Base-by-base conservation (phyloP, 345 rosid genomes). In the Atalantia buxifolia region DNA sequence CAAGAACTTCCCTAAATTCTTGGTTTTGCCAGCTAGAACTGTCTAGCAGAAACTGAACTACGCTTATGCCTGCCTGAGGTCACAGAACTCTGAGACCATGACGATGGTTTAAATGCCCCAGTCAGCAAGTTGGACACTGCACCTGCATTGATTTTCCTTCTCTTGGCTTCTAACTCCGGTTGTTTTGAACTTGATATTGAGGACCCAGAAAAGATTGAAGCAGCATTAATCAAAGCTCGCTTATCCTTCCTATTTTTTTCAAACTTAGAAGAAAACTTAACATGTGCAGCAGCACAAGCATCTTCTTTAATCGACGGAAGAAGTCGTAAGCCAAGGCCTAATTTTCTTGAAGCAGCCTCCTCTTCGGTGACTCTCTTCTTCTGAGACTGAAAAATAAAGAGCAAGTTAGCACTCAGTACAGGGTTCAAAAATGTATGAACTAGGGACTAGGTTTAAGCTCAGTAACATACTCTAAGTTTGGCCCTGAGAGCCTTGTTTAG, bases 311-410 rank as follows among this genome's bases (percentile, higher is more conserved):
- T 86, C 31, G 82, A 33, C 2, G 95, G 98, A 77, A 97, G 95
- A 18, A 97, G 84, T 75, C 98, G 87, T 79, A 94, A 85, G 75
- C 91, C 91, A 30, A 93, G 88, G 27, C 99, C 99, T 81, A 84
- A 72, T 84, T 87, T 94, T 83, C 86, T 92, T 35, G 94, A 86
- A 69, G 85, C 83, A 71, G 85, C 76, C 82, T 97, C 98, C 83
- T 94, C 99, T 82, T 97, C 96, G 25, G 86, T 86, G 65, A 97
- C 89, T 80, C 98, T 89, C 82, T 93, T 97, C 87, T 92, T 90
- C 71, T 94, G 96, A 73, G 82, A 85, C 96, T 87, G 88, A 72
- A 59, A 59, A 14, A 69, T 1, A 59, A 33, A 8, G 28, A 4
- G 57, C 9, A 4, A 61, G 79, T 65, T 75, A 30, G 62, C 61